Percentiles rank a stretch among this genome's conserved stretches.
phyloP scores from a whole-genome alignment of 2,329 filamentous ascomycete genomes.

The Botrytis hyacinthi region DNA sequence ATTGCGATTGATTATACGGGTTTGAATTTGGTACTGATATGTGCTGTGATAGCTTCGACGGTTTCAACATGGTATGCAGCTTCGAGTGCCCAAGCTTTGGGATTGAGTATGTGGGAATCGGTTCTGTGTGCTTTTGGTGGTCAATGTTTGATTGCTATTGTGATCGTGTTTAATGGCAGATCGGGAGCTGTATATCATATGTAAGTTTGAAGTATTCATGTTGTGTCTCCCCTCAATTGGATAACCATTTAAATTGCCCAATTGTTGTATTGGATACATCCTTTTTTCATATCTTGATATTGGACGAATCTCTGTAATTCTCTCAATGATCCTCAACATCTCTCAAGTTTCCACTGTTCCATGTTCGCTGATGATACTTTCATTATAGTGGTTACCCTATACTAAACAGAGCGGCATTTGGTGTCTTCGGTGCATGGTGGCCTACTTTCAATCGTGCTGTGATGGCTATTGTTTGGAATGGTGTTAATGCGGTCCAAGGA shows the following conservation, averaged over 20 bases:
- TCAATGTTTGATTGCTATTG: constrained; percentile 42
- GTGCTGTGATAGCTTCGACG: constrained; percentile 35
- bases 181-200: constrained; percentile 47
- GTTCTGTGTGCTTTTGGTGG: constrained; percentile 45
- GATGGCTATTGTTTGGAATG: constrained; percentile 43
- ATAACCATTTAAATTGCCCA: background rate
- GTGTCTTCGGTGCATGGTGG: constrained; percentile 47
- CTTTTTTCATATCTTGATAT: background rate
- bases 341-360: background rate
- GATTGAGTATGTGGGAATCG: constrained; percentile 51
- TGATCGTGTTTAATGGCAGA: constrained; percentile 46
- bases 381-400: constrained; percentile 41
- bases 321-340: background rate
- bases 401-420: constrained; percentile 45
- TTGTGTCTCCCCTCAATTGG: background rate
- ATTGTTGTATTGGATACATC: background rate
- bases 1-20: too few relatives aligned
- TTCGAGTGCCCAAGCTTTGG: constrained; percentile 43
- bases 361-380: background rate
- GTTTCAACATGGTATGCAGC: constrained; percentile 44
- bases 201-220: constrained; percentile 18
- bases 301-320: background rate
- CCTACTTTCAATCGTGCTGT: constrained; percentile 45
- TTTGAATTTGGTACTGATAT: background rate
- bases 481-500: constrained; percentile 41